phyloP scores from a whole-genome alignment of 2,329 filamentous ascomycete genomes.

The Clonostachys rhizophaga region DNA sequence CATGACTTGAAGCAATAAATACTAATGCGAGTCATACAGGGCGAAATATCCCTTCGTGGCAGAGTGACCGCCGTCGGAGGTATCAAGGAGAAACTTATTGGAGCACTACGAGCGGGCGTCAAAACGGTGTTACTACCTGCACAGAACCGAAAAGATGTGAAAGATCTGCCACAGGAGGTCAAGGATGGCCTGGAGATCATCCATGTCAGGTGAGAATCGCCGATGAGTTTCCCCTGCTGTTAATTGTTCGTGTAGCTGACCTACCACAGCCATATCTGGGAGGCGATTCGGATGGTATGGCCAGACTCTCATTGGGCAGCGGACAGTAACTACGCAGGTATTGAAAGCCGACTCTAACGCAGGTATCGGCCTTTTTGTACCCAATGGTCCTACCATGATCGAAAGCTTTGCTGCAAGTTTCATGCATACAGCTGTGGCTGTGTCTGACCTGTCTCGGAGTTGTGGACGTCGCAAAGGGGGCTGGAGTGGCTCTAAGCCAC shows the following conservation, averaged over 20 bases:
- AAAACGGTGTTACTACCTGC: constrained; percentile 88
- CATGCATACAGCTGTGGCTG: neutral
- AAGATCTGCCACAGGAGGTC: constrained; percentile 87
- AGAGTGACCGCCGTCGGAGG: constrained; percentile 92
- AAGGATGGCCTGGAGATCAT: constrained; percentile 82
- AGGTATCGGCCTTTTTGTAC: too few relatives aligned
- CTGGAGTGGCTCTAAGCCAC: neutral
- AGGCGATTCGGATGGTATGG: constrained; percentile 88
- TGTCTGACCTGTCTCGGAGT: neutral
- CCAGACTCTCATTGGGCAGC: constrained; percentile 83
- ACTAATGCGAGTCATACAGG: constrained; percentile 31
- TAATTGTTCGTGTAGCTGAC: neutral
- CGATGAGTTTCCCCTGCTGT: neutral
- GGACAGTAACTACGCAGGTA: constrained; percentile 59
- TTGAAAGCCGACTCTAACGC: constrained; percentile 74
- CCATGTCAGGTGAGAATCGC: constrained; percentile 68
- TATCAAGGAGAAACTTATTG: constrained; percentile 98
- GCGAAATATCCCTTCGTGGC: constrained; percentile 75
- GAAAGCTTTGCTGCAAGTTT: too few relatives aligned
- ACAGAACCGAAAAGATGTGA: constrained; percentile 87
- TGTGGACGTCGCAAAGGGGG: neutral
- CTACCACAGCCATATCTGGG: constrained; percentile 76
- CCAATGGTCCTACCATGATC: too few relatives aligned
- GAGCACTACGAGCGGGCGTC: constrained; percentile 85
- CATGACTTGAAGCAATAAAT: constrained; percentile 1